A percentile compares a stretch with the other conserved stretches of the same genome.
These are phyloP conservation scores for Gypsophila paniculata DNA, from an alignment of 179 eudicot genomes.

Conservation along the genomic window DNA sequence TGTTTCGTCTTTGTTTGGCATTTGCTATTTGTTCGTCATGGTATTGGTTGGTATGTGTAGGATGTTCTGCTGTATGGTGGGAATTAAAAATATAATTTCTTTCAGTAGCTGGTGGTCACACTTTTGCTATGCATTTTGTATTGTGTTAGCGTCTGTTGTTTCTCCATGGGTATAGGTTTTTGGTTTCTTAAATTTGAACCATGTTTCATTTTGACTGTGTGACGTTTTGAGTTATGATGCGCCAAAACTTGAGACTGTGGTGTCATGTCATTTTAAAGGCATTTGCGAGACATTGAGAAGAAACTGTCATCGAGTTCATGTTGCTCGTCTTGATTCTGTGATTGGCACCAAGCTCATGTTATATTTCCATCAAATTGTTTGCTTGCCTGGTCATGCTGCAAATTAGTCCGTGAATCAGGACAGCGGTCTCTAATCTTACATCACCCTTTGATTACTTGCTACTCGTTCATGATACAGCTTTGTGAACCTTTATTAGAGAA, in stretches of 20 bases:
- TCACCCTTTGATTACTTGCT: background rate
- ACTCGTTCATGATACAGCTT: no score
- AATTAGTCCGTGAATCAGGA: background rate
- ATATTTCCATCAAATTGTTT: background rate
- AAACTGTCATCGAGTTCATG: background rate
- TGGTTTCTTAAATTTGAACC: background rate
- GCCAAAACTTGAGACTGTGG: background rate
- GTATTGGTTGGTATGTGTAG: slow-evolving; percentile 20
- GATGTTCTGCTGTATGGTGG: background rate
- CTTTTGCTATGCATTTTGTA: slow-evolving; percentile 13
- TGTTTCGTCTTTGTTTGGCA: slow-evolving; percentile 25
- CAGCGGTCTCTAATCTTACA: no score
- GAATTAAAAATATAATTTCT: slow-evolving; percentile 1
- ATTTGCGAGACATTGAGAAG: background rate
- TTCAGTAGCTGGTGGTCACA: slow-evolving; percentile 22
- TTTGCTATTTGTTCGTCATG: slow-evolving; percentile 20
- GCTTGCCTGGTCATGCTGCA: background rate
- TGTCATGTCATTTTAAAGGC: background rate
- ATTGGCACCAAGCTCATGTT: background rate
- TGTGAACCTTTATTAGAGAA: background rate
- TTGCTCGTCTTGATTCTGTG: background rate
- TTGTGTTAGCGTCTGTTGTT: slow-evolving; percentile 4
- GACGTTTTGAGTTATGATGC: background rate
- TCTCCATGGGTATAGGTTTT: background rate
- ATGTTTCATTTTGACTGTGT: background rate